Base-by-base conservation (phyloP, 306 rosid species). In the Acacia acuminata region DNA sequence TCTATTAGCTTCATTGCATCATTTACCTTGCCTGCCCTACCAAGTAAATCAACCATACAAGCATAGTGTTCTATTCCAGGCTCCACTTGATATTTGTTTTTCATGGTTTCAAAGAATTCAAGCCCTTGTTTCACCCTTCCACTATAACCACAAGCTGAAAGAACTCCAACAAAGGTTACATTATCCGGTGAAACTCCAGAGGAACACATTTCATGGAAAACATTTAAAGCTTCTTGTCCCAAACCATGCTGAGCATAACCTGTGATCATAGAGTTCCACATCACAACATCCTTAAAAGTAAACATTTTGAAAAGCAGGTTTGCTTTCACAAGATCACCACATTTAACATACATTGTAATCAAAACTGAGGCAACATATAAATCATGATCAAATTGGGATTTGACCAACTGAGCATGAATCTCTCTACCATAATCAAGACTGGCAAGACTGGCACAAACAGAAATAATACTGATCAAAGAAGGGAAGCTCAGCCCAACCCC, bases 211-310 rank as follows among this genome's bases (percentile, higher is more conserved):
- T 87, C 84, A 73, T 36, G 47, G 76, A 90, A 90, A 77, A 87
- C 82, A 82, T 82, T 61, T 72, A 88, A 83, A 71, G 90, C 90
- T 50, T 85, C 88, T 63, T 87, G 87, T 61, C 87, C 92, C 85
- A 90, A 80, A 47, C 92, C 94, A 85, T 88, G 92, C 34, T 90
- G 92, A 24, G 94, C 87, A 88, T 88, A 88, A 77, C 94, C 94
- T 0, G 94, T 85, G 82, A 90, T 87, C 79, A 90, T 90, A 51
- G 94, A 87, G 83, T 88, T 90, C 94, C 94, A 90, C 92, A 88
- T 90, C 40, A 87, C 88, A 79, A 80, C 84, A 80, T 90, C 92
- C 83, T 87, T 90, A 16, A 27, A 78, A 66, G 67, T 47, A 82
- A 88, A 90, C 83, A 85, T 85, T 79, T 80, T 77, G 70, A 90